These are phyloP conservation scores for Apiospora koreana DNA, from an alignment of 2,329 filamentous ascomycete genomes.

Conservation along the genomic window DNA sequence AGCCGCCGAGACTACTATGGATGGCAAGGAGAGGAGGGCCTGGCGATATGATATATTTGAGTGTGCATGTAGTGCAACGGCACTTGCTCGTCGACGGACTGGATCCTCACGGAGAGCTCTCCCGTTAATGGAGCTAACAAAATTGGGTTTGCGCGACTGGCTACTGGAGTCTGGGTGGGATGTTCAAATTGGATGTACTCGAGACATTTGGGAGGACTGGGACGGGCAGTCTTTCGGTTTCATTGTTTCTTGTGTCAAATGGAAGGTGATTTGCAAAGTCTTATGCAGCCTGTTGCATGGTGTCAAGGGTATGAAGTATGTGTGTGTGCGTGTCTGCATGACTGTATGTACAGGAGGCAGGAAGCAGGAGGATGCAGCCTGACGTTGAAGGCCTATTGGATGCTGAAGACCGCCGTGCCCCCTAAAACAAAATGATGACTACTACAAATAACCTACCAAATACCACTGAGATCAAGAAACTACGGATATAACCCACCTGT, in stretches of 20 bases:
- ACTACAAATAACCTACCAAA: no score
- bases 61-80: neutral
- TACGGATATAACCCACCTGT: neutral
- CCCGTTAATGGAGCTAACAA: neutral
- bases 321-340: neutral
- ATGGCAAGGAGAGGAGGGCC: neutral
- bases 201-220: neutral
- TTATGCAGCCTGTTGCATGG: neutral
- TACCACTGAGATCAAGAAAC: neutral
- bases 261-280: conserved; percentile 1
- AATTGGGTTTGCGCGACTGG: neutral
- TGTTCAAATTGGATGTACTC: neutral
- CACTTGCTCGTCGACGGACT: neutral
- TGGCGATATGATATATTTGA: neutral
- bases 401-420: neutral
- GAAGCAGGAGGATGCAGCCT: neutral
- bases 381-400: conserved; percentile 3
- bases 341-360: neutral
- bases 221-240: neutral
- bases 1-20: neutral
- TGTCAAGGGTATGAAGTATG: neutral
- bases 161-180: neutral
- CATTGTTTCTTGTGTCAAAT: neutral
- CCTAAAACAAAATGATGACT: neutral
- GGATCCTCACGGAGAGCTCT: neutral